A percentile compares a stretch with the other conserved stretches of the same genome.
These are phyloP conservation scores for Russula earlei DNA, from an alignment of 768 basidiomycete genomes.

Conservation along the genomic window DNA sequence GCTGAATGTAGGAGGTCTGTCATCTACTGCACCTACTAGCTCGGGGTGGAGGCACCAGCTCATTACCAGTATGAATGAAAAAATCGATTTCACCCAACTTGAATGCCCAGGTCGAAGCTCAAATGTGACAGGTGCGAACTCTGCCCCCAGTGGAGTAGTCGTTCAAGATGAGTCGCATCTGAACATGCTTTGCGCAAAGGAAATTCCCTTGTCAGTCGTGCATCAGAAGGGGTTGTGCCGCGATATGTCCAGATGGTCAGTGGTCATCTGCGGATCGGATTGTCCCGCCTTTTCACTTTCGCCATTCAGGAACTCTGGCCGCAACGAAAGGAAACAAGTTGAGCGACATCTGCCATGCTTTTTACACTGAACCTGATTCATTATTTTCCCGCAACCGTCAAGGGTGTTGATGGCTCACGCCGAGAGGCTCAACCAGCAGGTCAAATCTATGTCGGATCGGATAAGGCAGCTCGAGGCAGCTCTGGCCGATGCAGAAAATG, in stretches of 20 bases:
- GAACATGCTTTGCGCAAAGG: constrained; percentile 26
- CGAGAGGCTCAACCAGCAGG: constrained; percentile 38
- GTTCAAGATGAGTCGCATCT: background rate
- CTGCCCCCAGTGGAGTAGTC: constrained; percentile 5
- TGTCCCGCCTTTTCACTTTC: background rate
- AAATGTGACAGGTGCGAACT: constrained; percentile 38
- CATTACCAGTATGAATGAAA: background rate
- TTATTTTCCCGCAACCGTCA: background rate
- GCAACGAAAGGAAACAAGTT: constrained; percentile 53
- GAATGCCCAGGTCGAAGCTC: constrained; percentile 37
- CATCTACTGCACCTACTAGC: background rate
- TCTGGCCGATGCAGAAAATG: constrained; percentile 26
- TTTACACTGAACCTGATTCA: background rate
- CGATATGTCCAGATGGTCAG: constrained; percentile 43
- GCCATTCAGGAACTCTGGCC: constrained; percentile 33
- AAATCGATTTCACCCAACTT: background rate
- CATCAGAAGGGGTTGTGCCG: constrained; percentile 42
- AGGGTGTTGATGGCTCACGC: constrained; percentile 46
- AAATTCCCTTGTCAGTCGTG: constrained; percentile 48
- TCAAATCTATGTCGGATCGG: constrained; percentile 33
- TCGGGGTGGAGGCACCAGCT: background rate
- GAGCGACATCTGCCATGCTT: constrained; percentile 12
- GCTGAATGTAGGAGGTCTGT: constrained; percentile 43
- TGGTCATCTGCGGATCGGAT: background rate
- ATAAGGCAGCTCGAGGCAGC: constrained; percentile 40